Evolutionary conservation across 106 monocot genomes (phyloP).

Genomic region (Acanthochlamys bracteata): DNA sequence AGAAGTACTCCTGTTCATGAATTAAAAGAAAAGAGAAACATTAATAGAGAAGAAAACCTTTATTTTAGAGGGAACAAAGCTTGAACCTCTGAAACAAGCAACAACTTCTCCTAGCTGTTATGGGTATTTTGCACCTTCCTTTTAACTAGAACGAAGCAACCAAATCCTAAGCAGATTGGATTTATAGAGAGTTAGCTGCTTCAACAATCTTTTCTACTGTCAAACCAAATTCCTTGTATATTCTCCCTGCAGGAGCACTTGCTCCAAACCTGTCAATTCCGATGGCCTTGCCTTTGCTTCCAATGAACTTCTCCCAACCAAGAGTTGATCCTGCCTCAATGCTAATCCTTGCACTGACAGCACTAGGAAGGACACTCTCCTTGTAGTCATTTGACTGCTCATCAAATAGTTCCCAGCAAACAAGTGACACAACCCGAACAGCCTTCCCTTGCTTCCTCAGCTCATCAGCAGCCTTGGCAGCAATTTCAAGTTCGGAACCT

Average conservation of each 20-base stretch:
- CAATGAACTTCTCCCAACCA: constrained; percentile 62
- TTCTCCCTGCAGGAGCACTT: constrained; percentile 68
- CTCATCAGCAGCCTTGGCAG: constrained; percentile 60
- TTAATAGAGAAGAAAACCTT: background rate
- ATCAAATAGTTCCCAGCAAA: constrained; percentile 69
- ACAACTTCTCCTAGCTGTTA: background rate
- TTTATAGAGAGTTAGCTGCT: constrained; percentile 38
- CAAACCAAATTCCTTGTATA: constrained; percentile 68
- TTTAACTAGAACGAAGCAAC: background rate
- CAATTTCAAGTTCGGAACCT: constrained; percentile 72
- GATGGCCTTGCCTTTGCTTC: constrained; percentile 57
- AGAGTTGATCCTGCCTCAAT: constrained; percentile 61
- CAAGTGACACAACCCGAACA: constrained; percentile 59
- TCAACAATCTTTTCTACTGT: constrained; percentile 50
- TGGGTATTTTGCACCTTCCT: background rate
- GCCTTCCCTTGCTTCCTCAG: constrained; percentile 63
- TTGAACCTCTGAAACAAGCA: background rate
- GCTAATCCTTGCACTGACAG: constrained; percentile 52
- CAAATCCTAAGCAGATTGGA: background rate
- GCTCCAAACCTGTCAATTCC: constrained; percentile 73
- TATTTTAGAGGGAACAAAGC: background rate
- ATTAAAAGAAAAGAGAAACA: too few species aligned
- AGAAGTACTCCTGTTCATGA: too few species aligned
- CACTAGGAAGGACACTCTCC: constrained; percentile 53
- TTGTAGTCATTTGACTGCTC: constrained; percentile 67